phyloP scores from a whole-genome alignment of 2,329 filamentous ascomycete genomes.

The Plenodomus lindquistii region DNA sequence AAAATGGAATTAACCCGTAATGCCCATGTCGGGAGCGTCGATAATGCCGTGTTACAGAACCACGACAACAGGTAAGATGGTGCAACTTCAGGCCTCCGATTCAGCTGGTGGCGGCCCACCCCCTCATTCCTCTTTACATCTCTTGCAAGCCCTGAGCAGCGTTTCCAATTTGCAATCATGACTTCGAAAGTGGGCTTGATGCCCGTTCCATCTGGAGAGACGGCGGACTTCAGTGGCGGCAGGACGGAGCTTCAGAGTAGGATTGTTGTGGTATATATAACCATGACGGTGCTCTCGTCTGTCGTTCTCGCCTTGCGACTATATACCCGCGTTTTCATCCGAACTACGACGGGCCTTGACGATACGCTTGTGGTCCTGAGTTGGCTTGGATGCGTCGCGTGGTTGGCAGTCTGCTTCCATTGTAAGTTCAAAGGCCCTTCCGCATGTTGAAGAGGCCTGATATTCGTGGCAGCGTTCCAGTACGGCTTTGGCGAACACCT shows the following conservation, averaged over 20 bases:
- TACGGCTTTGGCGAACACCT: conserved; percentile 24
- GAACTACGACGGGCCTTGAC: conserved; percentile 12
- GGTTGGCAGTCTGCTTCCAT: conserved; percentile 14
- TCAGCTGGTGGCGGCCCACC: neutral
- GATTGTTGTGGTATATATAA: conserved; percentile 15
- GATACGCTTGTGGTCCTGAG: conserved; percentile 15
- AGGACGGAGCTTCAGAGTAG: conserved; percentile 14
- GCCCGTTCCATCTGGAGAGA: conserved; percentile 8
- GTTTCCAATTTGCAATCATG: conserved; percentile 1
- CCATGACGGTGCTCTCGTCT: conserved; percentile 15
- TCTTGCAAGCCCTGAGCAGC: neutral
- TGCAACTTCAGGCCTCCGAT: neutral
- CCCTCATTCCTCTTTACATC: neutral
- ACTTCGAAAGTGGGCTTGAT: conserved; percentile 10
- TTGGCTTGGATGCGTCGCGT: conserved; percentile 22
- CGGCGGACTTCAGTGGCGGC: conserved; percentile 10
- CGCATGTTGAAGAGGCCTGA: conserved; percentile 2
- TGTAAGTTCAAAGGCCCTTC: conserved; percentile 2
- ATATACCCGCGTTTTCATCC: conserved; percentile 21
- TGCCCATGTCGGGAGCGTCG: neutral
- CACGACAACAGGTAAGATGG: neutral
- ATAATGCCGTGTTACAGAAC: neutral
- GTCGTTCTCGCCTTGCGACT: conserved; percentile 14
- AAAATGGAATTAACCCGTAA: neutral
- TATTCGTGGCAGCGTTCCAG: conserved; percentile 10